Evolutionary conservation across 2,329 filamentous ascomycete genomes (phyloP).

Genomic region (Penicillium nordicum): DNA sequence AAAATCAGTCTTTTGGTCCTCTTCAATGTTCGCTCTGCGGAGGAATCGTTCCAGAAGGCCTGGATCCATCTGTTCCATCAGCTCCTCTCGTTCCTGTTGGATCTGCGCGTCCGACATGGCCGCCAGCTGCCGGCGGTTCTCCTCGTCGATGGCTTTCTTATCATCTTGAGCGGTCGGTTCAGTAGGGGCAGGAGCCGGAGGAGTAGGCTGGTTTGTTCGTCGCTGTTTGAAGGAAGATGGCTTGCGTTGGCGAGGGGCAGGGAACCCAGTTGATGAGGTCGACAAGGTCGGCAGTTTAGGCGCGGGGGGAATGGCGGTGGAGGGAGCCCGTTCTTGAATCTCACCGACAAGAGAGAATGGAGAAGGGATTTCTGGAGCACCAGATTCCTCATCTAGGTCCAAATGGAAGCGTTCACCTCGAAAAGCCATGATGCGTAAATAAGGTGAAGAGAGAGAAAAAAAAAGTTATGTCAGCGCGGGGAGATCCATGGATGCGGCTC

Average conservation of each 20-base stretch:
- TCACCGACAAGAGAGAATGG: constrained; percentile 60
- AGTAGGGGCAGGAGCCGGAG: constrained; percentile 11
- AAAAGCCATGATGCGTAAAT: constrained; percentile 44
- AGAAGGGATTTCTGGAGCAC: constrained; percentile 16
- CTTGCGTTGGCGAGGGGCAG: constrained; percentile 77
- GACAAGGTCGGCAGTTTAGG: constrained; percentile 52
- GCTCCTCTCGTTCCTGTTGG: constrained; percentile 70
- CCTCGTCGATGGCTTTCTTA: constrained; percentile 70
- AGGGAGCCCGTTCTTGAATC: constrained; percentile 69
- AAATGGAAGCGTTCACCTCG: constrained; percentile 60
- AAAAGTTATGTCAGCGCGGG: constrained; percentile 27
- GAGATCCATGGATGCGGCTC: constrained; percentile 33
- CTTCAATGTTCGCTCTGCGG: constrained; percentile 70
- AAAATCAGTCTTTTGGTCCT: constrained; percentile 39
- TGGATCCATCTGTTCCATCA: constrained; percentile 74
- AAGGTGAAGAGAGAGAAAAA: constrained; percentile 6
- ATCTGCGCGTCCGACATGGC: constrained; percentile 82
- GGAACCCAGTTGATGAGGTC: constrained; percentile 68
- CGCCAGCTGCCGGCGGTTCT: constrained; percentile 71
- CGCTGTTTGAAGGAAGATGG: constrained; percentile 78
- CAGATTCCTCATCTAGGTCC: constrained; percentile 52
- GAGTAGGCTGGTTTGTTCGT: constrained; percentile 37
- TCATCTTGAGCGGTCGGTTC: constrained; percentile 48
- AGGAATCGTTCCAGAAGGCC: constrained; percentile 73
- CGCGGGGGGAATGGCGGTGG: constrained; percentile 39